Evolutionary conservation across 2,329 filamentous ascomycete species (phyloP), one percentile per base, ranked within the genome.

Genomic region (Claviceps sp.): DNA sequence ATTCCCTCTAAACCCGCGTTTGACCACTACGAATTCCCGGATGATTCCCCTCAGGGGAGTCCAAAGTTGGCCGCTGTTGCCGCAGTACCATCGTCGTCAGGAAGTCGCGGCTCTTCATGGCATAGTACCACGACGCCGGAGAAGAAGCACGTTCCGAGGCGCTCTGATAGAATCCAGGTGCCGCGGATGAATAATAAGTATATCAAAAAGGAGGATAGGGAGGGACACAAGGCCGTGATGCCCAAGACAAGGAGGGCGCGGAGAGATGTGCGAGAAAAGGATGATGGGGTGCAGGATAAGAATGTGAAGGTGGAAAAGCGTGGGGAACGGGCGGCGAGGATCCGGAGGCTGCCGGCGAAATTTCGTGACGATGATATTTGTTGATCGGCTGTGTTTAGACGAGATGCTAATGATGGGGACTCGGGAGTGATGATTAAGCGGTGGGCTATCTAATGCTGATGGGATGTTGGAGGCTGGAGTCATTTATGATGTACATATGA

Each of bases 301-400:
- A 64, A 68, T 37, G 61, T 64, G 34, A 53, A 66, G 19, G 53
- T 66, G 14, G 59, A 61, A 49, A 57, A 59, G 46, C 56, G 59
- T 24, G 56, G 56, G 45, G 60, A 62, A 37, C 58, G 65, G 43
- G 59, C 58, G 17, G 54, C 55, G 24, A 61, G 67, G 50, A 64
- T 60, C 26, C 62, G 68, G 41, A 62, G 68, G 19, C 60, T 57
- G 46, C 65, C 68, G 2, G 64, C 65, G 8, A 70, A 70, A 47
- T 64, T 68, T 52, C 59, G 65, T 38, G 65, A 68, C 22, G 66
- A 63, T 17, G 65, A 67, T 6, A 17, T 60, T 34, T 63, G 55
- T 34, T 34, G 30, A 34, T 34, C 30, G 30, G 30, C 30, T 34
- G 10, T 34, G 30, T 34, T 11, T 11, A 34, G 30, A 34, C 30